Base-by-base conservation (phyloP, 2,329 filamentous ascomycete genomes). In the Sporothrix brasiliensis region DNA sequence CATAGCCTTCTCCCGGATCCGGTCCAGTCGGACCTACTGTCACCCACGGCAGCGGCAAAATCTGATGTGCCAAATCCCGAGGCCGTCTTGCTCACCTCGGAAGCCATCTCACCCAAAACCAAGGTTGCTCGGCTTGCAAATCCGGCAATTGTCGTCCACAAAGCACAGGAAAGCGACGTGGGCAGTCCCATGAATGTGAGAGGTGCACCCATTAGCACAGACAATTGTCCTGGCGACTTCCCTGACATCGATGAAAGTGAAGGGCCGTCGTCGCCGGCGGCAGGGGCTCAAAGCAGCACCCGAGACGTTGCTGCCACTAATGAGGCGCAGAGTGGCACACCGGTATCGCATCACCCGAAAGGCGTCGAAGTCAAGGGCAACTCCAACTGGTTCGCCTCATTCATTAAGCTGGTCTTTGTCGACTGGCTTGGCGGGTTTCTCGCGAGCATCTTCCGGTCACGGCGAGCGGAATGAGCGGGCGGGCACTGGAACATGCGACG, bases 341-440 rank as follows among this genome's bases (percentile, higher is more conserved):
- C 74, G 6, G 71, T 70, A 39, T 76, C 76, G 9, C 71, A 73
- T 27, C 73, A 75, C 68, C 67, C 72, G 24, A 41, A 70, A 1
- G 73, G 73, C 13, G 69, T 75, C 11, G 70, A 75, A 14, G 73
- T 69, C 9, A 72, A 67, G 63, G 74, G 76, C 66, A 69, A 72
- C 34, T 72, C 72, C 16, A 72, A 74, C 60, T 80, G 80, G 81
- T 73, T 82, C 24, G 73, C 73, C 41, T 73, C 76, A 11, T 79
- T 81, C 68, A 73, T 81, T 63, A 76, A 73, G 44, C 71, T 79
- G 3, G 66, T 81, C 1, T 79, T 82, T 72, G 78, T 81, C 56
- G 80, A 81, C 66, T 80, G 79, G 77, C 76, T 82, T 16, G 79
- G 80, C 3, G 77, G 79, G 14, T 72, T 82, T 56, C 74, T 80